A percentile compares a stretch with the other conserved stretches of the same genome.
These are phyloP conservation scores for Picea abies DNA, from an alignment of 83 land plant genomes.

Conservation along the genomic window DNA sequence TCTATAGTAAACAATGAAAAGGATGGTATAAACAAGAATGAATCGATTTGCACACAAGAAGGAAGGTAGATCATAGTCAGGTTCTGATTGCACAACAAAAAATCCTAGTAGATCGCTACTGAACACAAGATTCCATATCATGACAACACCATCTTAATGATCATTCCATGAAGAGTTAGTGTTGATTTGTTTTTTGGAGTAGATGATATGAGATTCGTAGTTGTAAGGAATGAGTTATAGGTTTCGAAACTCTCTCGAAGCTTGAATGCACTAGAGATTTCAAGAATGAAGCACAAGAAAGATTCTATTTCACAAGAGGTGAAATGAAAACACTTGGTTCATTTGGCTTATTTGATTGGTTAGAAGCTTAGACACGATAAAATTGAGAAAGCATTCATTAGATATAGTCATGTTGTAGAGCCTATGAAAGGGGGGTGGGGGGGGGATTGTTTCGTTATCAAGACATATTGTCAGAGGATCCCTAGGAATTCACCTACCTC, in stretches of 20 bases:
- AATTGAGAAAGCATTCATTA: slow-evolving; percentile 49
- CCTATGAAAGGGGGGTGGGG: too few relatives aligned
- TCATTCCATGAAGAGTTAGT: neutral
- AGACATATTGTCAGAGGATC: slow-evolving; percentile 76
- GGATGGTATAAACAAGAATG: too few relatives aligned
- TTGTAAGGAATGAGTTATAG: neutral
- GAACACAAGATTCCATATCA: too few relatives aligned
- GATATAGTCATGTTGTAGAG: too few relatives aligned
- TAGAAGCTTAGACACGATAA: slow-evolving; percentile 64
- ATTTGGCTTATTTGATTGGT: slow-evolving; percentile 66
- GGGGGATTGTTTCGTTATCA: slow-evolving; percentile 63
- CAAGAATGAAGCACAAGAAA: slow-evolving; percentile 4
- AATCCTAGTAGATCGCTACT: too few relatives aligned
- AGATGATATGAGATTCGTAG: slow-evolving; percentile 2
- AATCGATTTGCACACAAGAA: too few relatives aligned
- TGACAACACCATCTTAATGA: too few relatives aligned
- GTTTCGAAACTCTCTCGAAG: neutral
- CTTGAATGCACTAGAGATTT: slow-evolving; percentile 7
- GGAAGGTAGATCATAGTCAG: too few relatives aligned
- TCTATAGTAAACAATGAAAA: too few relatives aligned
- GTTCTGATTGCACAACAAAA: too few relatives aligned
- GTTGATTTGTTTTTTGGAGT: neutral
- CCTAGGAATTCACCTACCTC: slow-evolving; percentile 68
- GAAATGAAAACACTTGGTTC: slow-evolving; percentile 38
- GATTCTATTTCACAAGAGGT: slow-evolving; percentile 23